Evolutionary conservation across 2,329 filamentous ascomycete species (phyloP), one percentile per base, ranked within the genome.

Genomic region (Penicillium hordei): DNA sequence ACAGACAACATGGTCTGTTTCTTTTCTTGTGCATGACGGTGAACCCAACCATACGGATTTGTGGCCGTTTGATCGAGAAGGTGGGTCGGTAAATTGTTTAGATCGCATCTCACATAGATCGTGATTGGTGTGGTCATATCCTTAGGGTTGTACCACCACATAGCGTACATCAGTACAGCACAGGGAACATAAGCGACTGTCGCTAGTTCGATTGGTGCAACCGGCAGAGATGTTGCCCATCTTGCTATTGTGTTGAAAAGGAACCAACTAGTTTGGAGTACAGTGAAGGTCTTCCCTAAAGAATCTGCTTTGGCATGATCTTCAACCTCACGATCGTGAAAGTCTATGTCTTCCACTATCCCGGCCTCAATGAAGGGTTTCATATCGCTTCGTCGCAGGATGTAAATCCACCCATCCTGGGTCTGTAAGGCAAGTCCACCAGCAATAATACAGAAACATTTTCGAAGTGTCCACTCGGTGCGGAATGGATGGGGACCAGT

Each of bases 271-370:
- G 53, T 58, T 48, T 64, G 62, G 7, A 61, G 46, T 9, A 64
- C 19, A 23, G 55, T 60, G n/a, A 64, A 49, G 1, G 40, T 31
- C 27, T 64, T 64, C 1, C 56, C 56, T 17, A 64, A 40, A 9
- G 58, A 59, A 34, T 64, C 62, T 34, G 54, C 48, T 42, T 64
- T 64, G 17, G 60, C 54, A n/a, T 48, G 55, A 25, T 64, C 62
- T 55, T 60, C 27, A 25, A 64, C 59, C 19, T 64, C 62, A 21
- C 42, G 38, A 8, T 31, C 27, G 45, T 34, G 23, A 31, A 17
- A 43, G 45, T 23, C 60, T 46, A 40, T 27, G 17, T 44, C 42
- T 29, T 44, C 25, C 5, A 31, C 29, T 2, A 64, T 29, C 1
- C 58, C 55, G 1, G 58, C 50, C 40, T 61, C 27, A 36, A 63